These are phyloP conservation scores for Epicoccum sorghinum DNA, from an alignment of 2,329 filamentous ascomycete species.

Conservation along the genomic window DNA sequence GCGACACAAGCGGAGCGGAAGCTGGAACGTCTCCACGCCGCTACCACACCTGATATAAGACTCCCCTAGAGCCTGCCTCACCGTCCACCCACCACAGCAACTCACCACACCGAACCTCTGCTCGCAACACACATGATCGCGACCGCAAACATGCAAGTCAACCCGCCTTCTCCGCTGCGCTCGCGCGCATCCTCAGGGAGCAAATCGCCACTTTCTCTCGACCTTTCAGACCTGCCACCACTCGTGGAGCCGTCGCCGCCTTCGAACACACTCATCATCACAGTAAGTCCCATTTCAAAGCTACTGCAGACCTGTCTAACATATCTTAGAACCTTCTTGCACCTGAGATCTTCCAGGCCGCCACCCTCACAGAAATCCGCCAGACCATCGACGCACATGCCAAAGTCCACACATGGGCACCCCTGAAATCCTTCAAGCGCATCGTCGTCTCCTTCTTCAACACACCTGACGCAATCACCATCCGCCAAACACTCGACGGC, in stretches of 20 bases:
- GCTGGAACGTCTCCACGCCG: conserved; percentile 22
- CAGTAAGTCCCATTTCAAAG: conserved; percentile 48
- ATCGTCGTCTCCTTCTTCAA: conserved; percentile 81
- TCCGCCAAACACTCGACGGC: conserved; percentile 75
- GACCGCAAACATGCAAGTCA: conserved; percentile 37
- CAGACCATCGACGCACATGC: conserved; percentile 73
- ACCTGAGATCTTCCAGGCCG: conserved; percentile 73
- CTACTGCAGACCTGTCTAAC: conserved; percentile 19
- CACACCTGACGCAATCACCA: conserved; percentile 70
- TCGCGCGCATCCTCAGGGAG: conserved; percentile 44
- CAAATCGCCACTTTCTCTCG: conserved; percentile 67
- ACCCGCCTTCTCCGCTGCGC: conserved; percentile 40
- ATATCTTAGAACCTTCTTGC: conserved; percentile 67
- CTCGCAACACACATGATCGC: conserved; percentile 21
- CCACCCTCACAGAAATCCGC: conserved; percentile 76
- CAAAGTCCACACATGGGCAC: conserved; percentile 76
- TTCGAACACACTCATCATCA: conserved; percentile 84
- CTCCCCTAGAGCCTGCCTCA: conserved; percentile 16
- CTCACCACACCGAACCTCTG: conserved; percentile 8
- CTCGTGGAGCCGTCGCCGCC: conserved; percentile 74
- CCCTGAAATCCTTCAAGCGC: conserved; percentile 81
- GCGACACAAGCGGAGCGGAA: conserved; percentile 30
- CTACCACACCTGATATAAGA: conserved; percentile 28
- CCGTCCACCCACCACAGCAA: conserved; percentile 22
- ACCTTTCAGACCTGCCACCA: conserved; percentile 74